Evolutionary conservation across 2,329 filamentous ascomycete species (phyloP).

Genomic region (Phoma sp.): DNA sequence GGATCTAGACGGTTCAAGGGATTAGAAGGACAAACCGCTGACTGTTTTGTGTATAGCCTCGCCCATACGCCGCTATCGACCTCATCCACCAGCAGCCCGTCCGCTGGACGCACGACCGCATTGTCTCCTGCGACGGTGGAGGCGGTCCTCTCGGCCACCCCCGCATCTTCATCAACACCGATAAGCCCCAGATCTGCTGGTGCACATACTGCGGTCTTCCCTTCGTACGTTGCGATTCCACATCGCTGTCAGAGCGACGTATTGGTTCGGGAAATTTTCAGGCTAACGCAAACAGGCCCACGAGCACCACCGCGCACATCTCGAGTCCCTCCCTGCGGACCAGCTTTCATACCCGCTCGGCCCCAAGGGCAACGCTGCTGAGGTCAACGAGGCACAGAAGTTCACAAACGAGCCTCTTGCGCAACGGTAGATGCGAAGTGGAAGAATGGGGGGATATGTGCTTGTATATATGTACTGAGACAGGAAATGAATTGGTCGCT

Average conservation of each 20-base stretch:
- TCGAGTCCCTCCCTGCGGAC: slow-evolving; percentile 80
- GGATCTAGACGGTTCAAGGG: neutral
- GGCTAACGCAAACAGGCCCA: slow-evolving; percentile 68
- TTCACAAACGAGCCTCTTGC: slow-evolving; percentile 65
- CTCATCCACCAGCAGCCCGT: slow-evolving; percentile 97
- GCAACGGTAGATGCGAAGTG: slow-evolving; percentile 58
- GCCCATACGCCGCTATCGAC: slow-evolving; percentile 87
- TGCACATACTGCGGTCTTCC: slow-evolving; percentile 95
- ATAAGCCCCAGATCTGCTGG: slow-evolving; percentile 90
- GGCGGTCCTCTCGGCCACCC: slow-evolving; percentile 91
- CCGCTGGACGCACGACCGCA: slow-evolving; percentile 81
- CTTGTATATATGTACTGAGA: neutral
- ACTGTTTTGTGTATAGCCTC: slow-evolving; percentile 65
- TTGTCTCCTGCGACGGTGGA: slow-evolving; percentile 89
- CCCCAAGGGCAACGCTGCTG: slow-evolving; percentile 63
- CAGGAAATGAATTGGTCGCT: too few species aligned
- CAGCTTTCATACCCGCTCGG: slow-evolving; percentile 81
- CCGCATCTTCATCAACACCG: slow-evolving; percentile 94
- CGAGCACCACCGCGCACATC: slow-evolving; percentile 82
- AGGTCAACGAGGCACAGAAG: slow-evolving; percentile 64
- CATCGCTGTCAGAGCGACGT: too few species aligned
- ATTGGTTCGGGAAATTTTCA: too few species aligned
- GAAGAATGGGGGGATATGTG: neutral
- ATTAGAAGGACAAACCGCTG: neutral
- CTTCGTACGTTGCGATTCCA: slow-evolving; percentile 68